Conservation (phyloP, 2,329 filamentous ascomycete species). For the Scolecobasidium constrictum region DNA sequence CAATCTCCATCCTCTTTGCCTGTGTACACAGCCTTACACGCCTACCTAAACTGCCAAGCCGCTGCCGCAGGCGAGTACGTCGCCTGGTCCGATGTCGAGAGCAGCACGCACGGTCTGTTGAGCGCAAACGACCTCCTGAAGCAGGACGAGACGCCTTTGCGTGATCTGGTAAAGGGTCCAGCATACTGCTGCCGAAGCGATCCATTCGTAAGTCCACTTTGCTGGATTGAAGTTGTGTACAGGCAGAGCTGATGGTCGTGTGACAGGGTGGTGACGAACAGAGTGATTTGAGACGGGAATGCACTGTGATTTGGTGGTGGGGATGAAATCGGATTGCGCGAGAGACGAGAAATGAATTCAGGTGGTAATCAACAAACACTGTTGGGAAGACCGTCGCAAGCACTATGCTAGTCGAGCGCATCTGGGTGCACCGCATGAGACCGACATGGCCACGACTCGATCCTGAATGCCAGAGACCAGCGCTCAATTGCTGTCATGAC, state of each 20-base stretch:
- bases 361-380: too few relatives aligned
- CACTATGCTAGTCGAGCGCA: too few relatives aligned
- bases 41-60: not conserved
- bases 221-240: not conserved
- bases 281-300: not conserved
- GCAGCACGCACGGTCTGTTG: not conserved
- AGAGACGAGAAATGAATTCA: too few relatives aligned
- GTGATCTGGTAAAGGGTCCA: not conserved
- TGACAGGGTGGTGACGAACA: not conserved
- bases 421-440: too few relatives aligned
- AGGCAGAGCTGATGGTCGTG: not conserved
- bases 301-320: not conserved
- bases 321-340: too few relatives aligned
- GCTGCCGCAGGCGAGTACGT: not conserved
- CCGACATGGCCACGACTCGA: too few relatives aligned
- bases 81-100: not conserved
- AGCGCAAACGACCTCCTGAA: not conserved
- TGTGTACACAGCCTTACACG: not conserved
- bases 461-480: too few relatives aligned
- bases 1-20: too few relatives aligned
- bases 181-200: not conserved
- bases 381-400: too few relatives aligned
- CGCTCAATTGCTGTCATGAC: too few relatives aligned
- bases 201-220: not conserved
- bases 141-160: not conserved